phyloP scores from a whole-genome alignment of 345 rosid species.

The Raphanus raphanistrum region DNA sequence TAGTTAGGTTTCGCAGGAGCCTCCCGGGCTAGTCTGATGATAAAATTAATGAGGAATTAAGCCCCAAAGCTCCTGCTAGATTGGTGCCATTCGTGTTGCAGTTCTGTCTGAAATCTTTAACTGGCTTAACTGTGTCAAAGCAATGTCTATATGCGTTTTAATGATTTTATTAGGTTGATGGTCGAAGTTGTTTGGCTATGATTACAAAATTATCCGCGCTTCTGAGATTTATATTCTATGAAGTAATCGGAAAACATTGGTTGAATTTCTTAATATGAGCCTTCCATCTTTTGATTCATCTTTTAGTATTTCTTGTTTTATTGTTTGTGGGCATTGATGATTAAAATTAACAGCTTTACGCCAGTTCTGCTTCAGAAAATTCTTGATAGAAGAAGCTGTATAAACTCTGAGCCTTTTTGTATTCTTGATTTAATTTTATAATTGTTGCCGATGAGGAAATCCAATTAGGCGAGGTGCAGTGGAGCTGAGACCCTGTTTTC shows the following conservation, averaged over 20 bases:
- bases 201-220: conserved; percentile 72
- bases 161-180: not conserved
- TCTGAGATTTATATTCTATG: conserved; percentile 56
- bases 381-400: not conserved
- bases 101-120: too few species aligned
- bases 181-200: conserved; percentile 40
- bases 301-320: not conserved
- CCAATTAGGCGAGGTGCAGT: conserved; percentile 55
- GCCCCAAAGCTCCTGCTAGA: too few species aligned
- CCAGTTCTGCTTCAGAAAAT: not conserved
- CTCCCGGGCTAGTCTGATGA: too few species aligned
- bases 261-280: conserved; percentile 88
- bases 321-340: not conserved
- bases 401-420: not conserved
- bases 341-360: not conserved
- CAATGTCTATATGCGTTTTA: too few species aligned
- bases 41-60: too few species aligned
- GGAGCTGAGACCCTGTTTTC: conserved; percentile 57
- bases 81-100: too few species aligned
- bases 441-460: conserved; percentile 46
- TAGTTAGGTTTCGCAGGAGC: too few species aligned
- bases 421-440: not conserved
- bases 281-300: conserved; percentile 4
- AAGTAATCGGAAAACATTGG: conserved; percentile 55
- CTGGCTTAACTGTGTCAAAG: too few species aligned